Conservation (phyloP, 345 rosid species). For the Noccaea caerulescens region DNA sequence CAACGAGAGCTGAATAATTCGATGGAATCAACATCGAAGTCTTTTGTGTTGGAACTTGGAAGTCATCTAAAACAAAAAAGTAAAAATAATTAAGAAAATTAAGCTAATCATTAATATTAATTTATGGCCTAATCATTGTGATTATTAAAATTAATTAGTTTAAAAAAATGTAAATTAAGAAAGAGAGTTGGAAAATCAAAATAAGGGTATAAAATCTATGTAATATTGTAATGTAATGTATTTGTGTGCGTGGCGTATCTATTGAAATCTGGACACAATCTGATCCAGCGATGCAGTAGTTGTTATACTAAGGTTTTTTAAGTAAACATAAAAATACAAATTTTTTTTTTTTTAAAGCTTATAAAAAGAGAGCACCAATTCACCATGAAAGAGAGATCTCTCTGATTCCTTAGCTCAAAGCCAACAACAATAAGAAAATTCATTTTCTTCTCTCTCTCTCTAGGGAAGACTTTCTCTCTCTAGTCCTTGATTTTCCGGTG, state of each 20-base stretch:
- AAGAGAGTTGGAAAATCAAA: slow-evolving; percentile 36
- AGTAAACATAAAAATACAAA: neutral
- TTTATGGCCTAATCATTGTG: slow-evolving; percentile 36
- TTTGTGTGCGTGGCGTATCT: slow-evolving; percentile 50
- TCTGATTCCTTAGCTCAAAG: slow-evolving; percentile 42
- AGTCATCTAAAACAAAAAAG: slow-evolving; percentile 32
- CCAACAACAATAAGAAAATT: slow-evolving; percentile 10
- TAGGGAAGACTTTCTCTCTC: slow-evolving; percentile 36
- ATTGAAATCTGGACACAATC: slow-evolving; percentile 79
- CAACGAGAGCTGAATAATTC: slow-evolving; percentile 25
- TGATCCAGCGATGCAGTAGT: slow-evolving; percentile 95
- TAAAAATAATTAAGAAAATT: slow-evolving; percentile 22
- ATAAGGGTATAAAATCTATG: slow-evolving; percentile 71
- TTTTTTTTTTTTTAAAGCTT: neutral
- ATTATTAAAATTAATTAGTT: slow-evolving; percentile 13
- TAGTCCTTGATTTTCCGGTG: slow-evolving; percentile 25
- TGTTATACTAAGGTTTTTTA: slow-evolving; percentile 55
- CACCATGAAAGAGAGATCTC: slow-evolving; percentile 52
- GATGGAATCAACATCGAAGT: slow-evolving; percentile 42
- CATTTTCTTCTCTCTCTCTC: slow-evolving; percentile 9
- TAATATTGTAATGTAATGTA: slow-evolving; percentile 47
- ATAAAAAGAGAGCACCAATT: slow-evolving; percentile 36
- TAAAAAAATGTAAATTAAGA: neutral
- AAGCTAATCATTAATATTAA: slow-evolving; percentile 22
- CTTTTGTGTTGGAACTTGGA: slow-evolving; percentile 39